Evolutionary conservation across 2,329 filamentous ascomycete genomes (phyloP), one percentile per base, ranked within the genome.

Genomic region (Ascosphaera apis): DNA sequence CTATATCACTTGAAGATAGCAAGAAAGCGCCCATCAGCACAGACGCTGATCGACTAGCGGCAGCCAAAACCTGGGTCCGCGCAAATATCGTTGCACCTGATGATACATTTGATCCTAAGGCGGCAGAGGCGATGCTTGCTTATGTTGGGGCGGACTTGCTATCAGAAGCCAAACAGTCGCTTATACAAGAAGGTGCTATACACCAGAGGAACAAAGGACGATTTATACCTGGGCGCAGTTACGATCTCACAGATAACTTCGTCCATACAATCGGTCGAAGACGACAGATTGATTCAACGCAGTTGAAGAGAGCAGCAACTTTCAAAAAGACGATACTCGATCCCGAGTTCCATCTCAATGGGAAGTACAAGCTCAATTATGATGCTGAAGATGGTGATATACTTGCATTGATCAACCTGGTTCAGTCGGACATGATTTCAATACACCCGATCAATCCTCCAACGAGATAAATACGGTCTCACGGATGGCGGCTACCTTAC

Each of bases 21-120:
- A 9, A 19, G 28, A 33, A 15, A 27, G 15, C 31, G 31, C 9
- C 4, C 30, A 27, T 9, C 18, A 15, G 13, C 7, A 34, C 18
- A 13, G 42, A 50, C 9, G 39, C 48, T 11, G 40, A 46, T 13
- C 44, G 46, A 8, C 42, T 58, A 3, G 51, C 56, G 3, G 44
- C 52, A 5, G 57, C 54, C 27, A 62, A 60, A 45, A 54, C 54
- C n/a, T 65, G 57, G 58, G 52, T 62, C 33, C 55, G 61, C 9
- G 57, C 62, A 15, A 63, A 62, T 30, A 45, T 62, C 18, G 46
- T 61, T 23, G 60, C 61, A 0, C 49, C 54, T 1, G 53, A 60
- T 33, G 50, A 55, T 15, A 49, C 45, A 2, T 65, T 62, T 41
- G 42, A 54, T 27, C 43, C 56, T 1, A 38, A 37, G 3, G 46